phyloP scores from a whole-genome alignment of 2,329 filamentous ascomycete genomes.

The Neonectria hederae region DNA sequence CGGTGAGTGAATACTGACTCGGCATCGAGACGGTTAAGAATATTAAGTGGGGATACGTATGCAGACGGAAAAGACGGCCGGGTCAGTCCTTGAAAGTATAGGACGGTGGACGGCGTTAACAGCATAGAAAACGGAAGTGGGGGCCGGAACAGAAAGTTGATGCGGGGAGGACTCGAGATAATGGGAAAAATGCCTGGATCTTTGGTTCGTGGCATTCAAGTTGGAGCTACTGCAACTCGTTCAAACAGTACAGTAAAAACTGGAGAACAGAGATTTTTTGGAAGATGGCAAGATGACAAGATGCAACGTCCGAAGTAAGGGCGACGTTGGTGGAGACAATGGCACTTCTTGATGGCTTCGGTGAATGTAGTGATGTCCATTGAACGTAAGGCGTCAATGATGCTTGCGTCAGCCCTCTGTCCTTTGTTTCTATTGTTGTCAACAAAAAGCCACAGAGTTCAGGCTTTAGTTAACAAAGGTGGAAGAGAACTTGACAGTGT shows the following conservation, averaged over 20 bases:
- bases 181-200: background rate
- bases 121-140: slow-evolving; percentile 25
- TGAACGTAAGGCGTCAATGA: slow-evolving; percentile 10
- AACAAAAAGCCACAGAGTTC: slow-evolving; percentile 24
- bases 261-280: slow-evolving; percentile 1
- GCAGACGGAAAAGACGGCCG: background rate
- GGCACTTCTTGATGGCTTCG: background rate
- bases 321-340: slow-evolving; percentile 7
- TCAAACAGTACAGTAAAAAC: background rate
- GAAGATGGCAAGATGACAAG: slow-evolving; percentile 9
- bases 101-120: background rate
- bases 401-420: slow-evolving; percentile 6
- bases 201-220: background rate
- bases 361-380: background rate
- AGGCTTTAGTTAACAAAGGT: slow-evolving; percentile 10
- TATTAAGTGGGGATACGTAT: background rate
- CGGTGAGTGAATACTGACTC: background rate
- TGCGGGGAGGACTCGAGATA: background rate
- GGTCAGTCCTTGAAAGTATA: background rate
- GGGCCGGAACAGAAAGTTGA: background rate
- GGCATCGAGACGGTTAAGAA: background rate
- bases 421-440: slow-evolving; percentile 22
- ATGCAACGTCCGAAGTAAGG: slow-evolving; percentile 17
- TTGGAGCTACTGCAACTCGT: slow-evolving; percentile 10
- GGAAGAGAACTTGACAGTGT: background rate